These are phyloP conservation scores for Chytriomyces hyalinus DNA, from an alignment of 192 early-diverging fungal genomes.

Conservation along the genomic window DNA sequence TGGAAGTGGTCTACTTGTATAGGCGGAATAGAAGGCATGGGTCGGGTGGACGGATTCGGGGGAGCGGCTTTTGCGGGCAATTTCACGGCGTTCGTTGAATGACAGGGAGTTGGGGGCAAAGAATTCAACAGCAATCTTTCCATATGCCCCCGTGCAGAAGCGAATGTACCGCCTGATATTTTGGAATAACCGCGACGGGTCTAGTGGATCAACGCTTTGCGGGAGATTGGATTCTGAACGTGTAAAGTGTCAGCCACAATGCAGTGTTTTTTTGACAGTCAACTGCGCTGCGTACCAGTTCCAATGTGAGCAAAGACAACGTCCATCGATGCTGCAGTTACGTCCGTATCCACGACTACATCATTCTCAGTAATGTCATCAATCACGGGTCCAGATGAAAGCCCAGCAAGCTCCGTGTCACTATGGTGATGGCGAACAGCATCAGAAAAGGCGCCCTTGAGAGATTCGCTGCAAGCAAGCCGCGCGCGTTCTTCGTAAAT, in stretches of 20 bases:
- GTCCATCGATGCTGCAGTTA: too few relatives aligned
- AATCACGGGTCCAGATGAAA: neutral
- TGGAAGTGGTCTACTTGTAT: slow-evolving; percentile 74
- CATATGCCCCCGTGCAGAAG: slow-evolving; percentile 52
- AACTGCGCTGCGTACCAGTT: neutral
- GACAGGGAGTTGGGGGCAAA: slow-evolving; percentile 22
- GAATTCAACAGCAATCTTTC: slow-evolving; percentile 39
- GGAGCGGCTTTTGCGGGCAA: slow-evolving; percentile 7
- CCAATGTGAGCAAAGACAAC: slow-evolving; percentile 10
- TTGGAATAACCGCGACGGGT: neutral
- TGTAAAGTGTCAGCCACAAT: neutral
- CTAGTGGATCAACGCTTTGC: neutral
- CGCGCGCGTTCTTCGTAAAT: neutral
- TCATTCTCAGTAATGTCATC: neutral
- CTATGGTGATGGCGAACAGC: neutral
- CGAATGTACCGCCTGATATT: slow-evolving; percentile 46
- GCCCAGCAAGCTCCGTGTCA: neutral
- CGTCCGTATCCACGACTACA: neutral
- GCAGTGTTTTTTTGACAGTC: too few relatives aligned
- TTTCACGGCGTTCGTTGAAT: slow-evolving; percentile 20
- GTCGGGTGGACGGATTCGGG: slow-evolving; percentile 31
- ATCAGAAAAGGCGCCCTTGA: neutral
- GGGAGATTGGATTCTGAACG: neutral
- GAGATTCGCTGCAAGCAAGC: neutral
- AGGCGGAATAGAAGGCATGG: slow-evolving; percentile 78